A percentile compares a stretch with the other conserved stretches of the same genome.
phyloP scores from a whole-genome alignment of 768 basidiomycete genomes.

The Tephrocybe sp. region DNA sequence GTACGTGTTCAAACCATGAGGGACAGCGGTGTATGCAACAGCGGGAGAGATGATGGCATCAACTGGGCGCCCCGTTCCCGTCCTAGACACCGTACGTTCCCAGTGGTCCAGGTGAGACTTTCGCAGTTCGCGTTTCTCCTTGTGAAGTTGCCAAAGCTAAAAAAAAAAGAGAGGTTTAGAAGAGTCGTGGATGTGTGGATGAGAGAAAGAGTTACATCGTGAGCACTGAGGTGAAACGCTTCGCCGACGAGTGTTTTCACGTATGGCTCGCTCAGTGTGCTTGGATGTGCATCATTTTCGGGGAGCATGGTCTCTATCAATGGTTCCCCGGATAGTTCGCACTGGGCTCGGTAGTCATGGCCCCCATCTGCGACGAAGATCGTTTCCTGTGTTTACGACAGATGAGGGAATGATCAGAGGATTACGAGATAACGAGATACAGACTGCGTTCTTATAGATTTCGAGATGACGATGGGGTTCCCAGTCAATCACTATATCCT shows the following conservation, averaged over 20 bases:
- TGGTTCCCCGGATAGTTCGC: conserved; percentile 55
- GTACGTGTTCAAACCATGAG: conserved; percentile 60
- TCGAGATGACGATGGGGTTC: conserved; percentile 52
- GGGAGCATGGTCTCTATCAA: conserved; percentile 55
- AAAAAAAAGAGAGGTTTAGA: too few relatives aligned
- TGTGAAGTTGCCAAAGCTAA: conserved; percentile 68
- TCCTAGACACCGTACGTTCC: conserved; percentile 48
- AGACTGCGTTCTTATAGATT: conserved; percentile 43
- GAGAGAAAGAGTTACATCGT: conserved; percentile 34
- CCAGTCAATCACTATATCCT: conserved; percentile 63
- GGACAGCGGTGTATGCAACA: conserved; percentile 59
- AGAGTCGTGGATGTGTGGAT: conserved; percentile 14
- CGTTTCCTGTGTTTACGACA: conserved; percentile 45
- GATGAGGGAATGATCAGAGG: conserved; percentile 2
- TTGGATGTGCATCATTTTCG: conserved; percentile 19
- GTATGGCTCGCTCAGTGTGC: conserved; percentile 39
- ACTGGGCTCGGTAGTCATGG: conserved; percentile 45
- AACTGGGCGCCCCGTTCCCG: conserved; percentile 67
- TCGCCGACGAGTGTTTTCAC: conserved; percentile 46
- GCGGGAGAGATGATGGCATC: conserved; percentile 73
- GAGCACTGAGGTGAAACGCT: conserved; percentile 36
- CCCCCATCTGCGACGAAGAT: conserved; percentile 53
- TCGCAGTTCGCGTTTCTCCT: conserved; percentile 48
- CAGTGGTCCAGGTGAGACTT: conserved; percentile 63
- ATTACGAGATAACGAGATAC: conserved; percentile 6